A percentile compares a stretch with the other conserved stretches of the same genome.
These are phyloP conservation scores for Fusarium robinianum DNA, from an alignment of 2,329 filamentous ascomycete genomes.

Conservation along the genomic window DNA sequence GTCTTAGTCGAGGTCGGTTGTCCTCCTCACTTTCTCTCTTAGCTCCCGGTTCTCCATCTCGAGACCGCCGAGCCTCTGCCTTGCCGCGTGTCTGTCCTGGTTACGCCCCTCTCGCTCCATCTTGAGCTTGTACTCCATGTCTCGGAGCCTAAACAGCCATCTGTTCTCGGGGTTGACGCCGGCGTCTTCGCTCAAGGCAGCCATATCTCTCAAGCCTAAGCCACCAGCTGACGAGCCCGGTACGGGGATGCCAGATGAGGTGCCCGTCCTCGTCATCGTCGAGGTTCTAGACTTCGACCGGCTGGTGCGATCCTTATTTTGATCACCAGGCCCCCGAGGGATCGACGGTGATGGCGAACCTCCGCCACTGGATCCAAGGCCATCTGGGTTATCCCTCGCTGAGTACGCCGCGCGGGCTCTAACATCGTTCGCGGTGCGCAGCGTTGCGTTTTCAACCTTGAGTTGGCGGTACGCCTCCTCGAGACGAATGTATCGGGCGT, in stretches of 20 bases:
- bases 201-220: slow-evolving; percentile 38
- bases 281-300: slow-evolving; percentile 39
- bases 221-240: slow-evolving; percentile 32
- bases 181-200: slow-evolving; percentile 31
- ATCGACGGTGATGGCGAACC: slow-evolving; percentile 59
- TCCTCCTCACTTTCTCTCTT: slow-evolving; percentile 60
- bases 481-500: slow-evolving; percentile 55
- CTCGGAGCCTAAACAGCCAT: slow-evolving; percentile 83
- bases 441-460: slow-evolving; percentile 69
- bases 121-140: slow-evolving; percentile 87
- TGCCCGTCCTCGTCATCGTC: slow-evolving; percentile 40
- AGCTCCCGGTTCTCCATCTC: slow-evolving; percentile 74
- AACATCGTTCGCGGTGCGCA: slow-evolving; percentile 66
- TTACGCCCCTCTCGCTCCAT: slow-evolving; percentile 85
- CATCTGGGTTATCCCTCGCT: slow-evolving; percentile 44
- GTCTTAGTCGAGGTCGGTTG: slow-evolving; percentile 33
- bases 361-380: slow-evolving; percentile 41
- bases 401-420: slow-evolving; percentile 55
- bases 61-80: slow-evolving; percentile 78
- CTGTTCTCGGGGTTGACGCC: slow-evolving; percentile 62
- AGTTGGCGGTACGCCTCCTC: slow-evolving; percentile 66
- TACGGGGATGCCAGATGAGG: slow-evolving; percentile 36
- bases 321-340: slow-evolving; percentile 55
- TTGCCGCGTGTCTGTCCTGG: slow-evolving; percentile 81
- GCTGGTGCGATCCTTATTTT: slow-evolving; percentile 49